Conservation (phyloP, 176 grass and related monocot genomes). For the Oryza australiensis region DNA sequence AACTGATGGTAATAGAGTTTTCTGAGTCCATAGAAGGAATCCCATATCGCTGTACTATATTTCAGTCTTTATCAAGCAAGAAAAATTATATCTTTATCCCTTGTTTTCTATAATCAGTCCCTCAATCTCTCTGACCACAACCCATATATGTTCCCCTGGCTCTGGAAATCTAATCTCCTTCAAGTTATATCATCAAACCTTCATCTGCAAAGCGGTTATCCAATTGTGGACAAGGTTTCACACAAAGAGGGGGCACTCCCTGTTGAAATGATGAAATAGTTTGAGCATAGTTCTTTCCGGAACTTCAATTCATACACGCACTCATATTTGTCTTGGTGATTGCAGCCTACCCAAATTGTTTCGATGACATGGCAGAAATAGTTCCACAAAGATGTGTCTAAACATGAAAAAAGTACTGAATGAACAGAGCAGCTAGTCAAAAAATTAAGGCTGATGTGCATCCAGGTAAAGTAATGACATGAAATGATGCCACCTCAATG, state of each 20-base stretch:
- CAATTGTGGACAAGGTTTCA: neutral
- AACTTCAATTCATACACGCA: conserved; percentile 26
- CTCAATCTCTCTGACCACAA: neutral
- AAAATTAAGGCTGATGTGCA: neutral
- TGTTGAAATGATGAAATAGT: conserved; percentile 6
- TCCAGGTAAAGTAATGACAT: neutral
- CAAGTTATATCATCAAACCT: neutral
- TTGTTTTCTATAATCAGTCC: neutral
- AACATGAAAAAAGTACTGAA: conserved; percentile 21
- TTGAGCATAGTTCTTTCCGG: neutral
- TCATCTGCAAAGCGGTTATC: neutral
- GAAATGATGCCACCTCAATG: neutral
- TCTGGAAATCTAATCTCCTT: neutral
- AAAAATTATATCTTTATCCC: neutral
- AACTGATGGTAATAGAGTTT: neutral
- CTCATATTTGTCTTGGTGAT: conserved; percentile 8
- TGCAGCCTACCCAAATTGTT: conserved; percentile 8
- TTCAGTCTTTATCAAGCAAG: neutral
- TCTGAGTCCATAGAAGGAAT: neutral
- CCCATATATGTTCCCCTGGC: neutral
- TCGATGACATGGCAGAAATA: neutral
- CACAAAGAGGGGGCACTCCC: neutral
- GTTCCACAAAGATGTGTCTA: neutral
- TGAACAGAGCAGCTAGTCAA: neutral
- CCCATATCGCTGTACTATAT: neutral